Evolutionary conservation across 768 basidiomycete genomes (phyloP).

Genomic region (Termitomyces sp.): DNA sequence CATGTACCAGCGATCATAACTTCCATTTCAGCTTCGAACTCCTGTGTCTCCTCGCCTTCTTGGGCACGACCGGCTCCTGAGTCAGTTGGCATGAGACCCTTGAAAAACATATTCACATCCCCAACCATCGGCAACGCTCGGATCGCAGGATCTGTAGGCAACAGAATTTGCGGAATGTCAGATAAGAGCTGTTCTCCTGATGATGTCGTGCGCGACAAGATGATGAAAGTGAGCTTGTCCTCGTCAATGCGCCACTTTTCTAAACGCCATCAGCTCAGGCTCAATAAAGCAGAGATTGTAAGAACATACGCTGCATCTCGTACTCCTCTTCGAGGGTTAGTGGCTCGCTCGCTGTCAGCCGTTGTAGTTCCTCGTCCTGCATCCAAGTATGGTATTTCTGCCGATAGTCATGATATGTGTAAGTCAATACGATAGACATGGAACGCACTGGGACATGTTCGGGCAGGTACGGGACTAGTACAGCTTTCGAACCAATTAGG

Average conservation of each 20-base stretch:
- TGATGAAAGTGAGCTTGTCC: conserved; percentile 91
- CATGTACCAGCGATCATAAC: conserved; percentile 85
- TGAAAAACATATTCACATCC: conserved; percentile 89
- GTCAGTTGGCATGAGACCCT: conserved; percentile 32
- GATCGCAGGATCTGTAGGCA: conserved; percentile 29
- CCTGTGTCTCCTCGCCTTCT: conserved; percentile 27
- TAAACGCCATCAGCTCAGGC: conserved; percentile 20
- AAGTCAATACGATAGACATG: neutral
- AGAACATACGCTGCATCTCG: conserved; percentile 73
- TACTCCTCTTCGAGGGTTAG: conserved; percentile 77
- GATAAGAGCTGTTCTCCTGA: conserved; percentile 6
- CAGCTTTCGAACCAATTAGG: conserved; percentile 58
- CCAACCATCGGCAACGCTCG: conserved; percentile 65
- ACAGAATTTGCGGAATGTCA: conserved; percentile 9
- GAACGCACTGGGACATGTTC: conserved; percentile 42
- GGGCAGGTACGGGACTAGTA: conserved; percentile 77
- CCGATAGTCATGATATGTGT: neutral
- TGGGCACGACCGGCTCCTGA: conserved; percentile 13
- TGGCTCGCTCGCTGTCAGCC: conserved; percentile 81
- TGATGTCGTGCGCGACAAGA: conserved; percentile 45
- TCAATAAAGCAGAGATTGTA: neutral
- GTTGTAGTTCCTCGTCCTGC: conserved; percentile 63
- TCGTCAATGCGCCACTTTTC: conserved; percentile 83
- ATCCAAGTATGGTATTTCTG: conserved; percentile 93
- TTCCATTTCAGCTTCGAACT: conserved; percentile 76